Percentiles rank a stretch among this genome's conserved stretches.
These are phyloP conservation scores for Debaryomycetaceae sp. DNA, from an alignment of 1,139 yeast genomes.

Conservation along the genomic window DNA sequence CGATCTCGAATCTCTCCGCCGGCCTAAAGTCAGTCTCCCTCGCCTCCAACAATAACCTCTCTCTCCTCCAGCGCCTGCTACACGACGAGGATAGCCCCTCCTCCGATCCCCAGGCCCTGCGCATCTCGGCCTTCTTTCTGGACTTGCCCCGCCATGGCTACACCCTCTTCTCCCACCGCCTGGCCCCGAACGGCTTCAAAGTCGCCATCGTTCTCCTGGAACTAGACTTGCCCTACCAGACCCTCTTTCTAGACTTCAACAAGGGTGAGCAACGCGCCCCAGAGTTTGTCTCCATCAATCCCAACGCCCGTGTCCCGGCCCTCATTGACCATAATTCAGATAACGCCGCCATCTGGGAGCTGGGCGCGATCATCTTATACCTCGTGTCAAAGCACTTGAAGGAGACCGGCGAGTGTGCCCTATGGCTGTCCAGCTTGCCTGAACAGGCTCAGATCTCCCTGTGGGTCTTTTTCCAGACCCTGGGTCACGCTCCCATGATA, in stretches of 20 bases:
- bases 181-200: constrained; percentile 95
- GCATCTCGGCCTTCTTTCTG: constrained; percentile 66
- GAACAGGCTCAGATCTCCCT: constrained; percentile 83
- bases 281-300: constrained; percentile 82
- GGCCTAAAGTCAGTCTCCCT: constrained; percentile 38
- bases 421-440: constrained; percentile 70
- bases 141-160: constrained; percentile 78
- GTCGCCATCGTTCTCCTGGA: constrained; percentile 87
- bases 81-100: constrained; percentile 25
- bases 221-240: constrained; percentile 66
- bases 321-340: constrained; percentile 77
- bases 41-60: constrained; percentile 31
- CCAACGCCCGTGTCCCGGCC: constrained; percentile 93
- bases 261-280: constrained; percentile 89
- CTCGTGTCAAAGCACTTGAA: constrained; percentile 56
- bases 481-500: constrained; percentile 97
- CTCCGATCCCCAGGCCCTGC: constrained; percentile 15
- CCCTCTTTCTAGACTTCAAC: constrained; percentile 81
- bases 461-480: constrained; percentile 91
- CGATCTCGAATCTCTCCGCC: constrained; percentile 38
- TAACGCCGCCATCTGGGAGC: constrained; percentile 84
- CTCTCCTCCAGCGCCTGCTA: constrained; percentile 31
- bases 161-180: constrained; percentile 79
- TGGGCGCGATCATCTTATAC: constrained; percentile 82
- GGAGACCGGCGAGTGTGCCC: constrained; percentile 61